A percentile compares a stretch with the other conserved stretches of the same genome.
phyloP scores from a whole-genome alignment of 2,329 filamentous ascomycete species.

The Xylariales sp. region DNA sequence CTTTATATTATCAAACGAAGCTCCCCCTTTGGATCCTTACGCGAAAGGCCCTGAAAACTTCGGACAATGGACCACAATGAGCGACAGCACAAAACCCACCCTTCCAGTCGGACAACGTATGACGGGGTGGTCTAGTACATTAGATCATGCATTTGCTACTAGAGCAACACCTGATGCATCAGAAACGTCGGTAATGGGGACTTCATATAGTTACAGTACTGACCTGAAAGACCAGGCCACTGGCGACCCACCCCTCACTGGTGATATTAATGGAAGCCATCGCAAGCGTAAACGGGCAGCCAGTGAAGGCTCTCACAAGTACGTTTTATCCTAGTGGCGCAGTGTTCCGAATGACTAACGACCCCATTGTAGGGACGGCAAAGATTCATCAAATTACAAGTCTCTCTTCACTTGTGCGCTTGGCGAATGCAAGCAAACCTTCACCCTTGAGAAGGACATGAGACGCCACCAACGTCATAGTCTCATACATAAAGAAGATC shows the following conservation, averaged over 20 bases:
- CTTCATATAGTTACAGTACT: background rate
- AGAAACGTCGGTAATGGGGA: background rate
- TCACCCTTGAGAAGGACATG: slow-evolving; percentile 5
- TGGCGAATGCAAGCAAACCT: background rate
- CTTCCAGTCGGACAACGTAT: too few species aligned
- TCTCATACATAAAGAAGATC: slow-evolving; percentile 1
- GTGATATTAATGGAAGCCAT: too few species aligned
- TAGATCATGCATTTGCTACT: background rate
- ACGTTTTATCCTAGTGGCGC: background rate
- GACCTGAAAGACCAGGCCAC: too few species aligned
- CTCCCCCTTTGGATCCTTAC: background rate
- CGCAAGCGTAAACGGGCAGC: too few species aligned
- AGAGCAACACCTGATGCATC: background rate
- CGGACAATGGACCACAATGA: background rate
- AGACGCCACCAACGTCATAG: slow-evolving; percentile 2
- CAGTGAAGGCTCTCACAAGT: background rate
- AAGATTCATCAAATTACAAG: background rate
- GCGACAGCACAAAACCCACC: too few species aligned
- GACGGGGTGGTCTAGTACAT: too few species aligned
- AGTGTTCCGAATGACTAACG: background rate
- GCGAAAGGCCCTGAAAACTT: background rate
- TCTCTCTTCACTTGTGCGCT: background rate
- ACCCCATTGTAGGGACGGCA: background rate
- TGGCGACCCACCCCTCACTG: too few species aligned
- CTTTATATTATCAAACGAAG: background rate